Evolutionary conservation across 2,329 filamentous ascomycete species (phyloP).

Genomic region (Ceratocystis eucalypticola): DNA sequence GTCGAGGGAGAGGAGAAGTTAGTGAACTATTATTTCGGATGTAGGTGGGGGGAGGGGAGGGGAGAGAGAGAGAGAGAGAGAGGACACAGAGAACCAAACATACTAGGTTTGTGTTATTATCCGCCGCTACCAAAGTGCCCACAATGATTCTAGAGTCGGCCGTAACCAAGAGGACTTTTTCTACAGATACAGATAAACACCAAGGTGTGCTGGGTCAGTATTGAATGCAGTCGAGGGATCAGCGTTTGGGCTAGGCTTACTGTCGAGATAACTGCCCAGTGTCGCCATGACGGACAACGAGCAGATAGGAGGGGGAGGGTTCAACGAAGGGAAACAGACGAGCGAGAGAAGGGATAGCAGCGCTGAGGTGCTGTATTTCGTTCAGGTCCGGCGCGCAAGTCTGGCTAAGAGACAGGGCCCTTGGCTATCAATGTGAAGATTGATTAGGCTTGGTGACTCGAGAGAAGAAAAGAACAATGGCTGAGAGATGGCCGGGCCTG

Average conservation of each 20-base stretch:
- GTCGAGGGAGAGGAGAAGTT: neutral
- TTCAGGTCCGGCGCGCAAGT: neutral
- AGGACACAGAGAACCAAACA: constrained; percentile 20
- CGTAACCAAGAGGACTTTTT: constrained; percentile 84
- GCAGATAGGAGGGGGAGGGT: neutral
- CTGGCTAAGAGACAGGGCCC: neutral
- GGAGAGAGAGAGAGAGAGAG: too few species aligned
- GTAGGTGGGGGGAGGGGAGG: neutral
- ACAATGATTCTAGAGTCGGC: constrained; percentile 78
- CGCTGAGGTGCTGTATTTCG: neutral
- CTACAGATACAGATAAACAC: constrained; percentile 32
- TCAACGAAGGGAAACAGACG: neutral
- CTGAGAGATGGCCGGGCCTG: neutral
- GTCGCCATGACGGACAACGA: constrained; percentile 28
- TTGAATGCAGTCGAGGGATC: neutral
- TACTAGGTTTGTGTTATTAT: constrained; percentile 82
- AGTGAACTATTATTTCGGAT: constrained; percentile 23
- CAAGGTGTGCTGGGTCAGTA: neutral
- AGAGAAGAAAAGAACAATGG: neutral
- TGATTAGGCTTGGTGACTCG: neutral
- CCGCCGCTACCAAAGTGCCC: constrained; percentile 71
- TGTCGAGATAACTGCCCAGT: constrained; percentile 34
- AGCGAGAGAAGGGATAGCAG: neutral
- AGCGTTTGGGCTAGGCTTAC: constrained; percentile 24
- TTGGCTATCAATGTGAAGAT: neutral